Conservation (phyloP, 2,329 filamentous ascomycete genomes). For the Magnaporthiopsis poae region DNA sequence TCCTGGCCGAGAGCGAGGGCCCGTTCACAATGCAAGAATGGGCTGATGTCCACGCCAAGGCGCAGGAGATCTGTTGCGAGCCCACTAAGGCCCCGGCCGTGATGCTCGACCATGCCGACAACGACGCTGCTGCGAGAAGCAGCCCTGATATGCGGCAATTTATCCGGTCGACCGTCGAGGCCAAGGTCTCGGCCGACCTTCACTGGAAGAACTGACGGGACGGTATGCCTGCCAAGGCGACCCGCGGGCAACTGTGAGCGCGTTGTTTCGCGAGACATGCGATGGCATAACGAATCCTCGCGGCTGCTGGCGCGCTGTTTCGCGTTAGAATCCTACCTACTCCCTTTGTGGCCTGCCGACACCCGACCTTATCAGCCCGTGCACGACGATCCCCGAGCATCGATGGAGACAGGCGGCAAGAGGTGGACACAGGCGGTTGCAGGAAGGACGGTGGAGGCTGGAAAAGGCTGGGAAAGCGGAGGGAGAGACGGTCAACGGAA, state of each 20-base stretch:
- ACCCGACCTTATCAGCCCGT: too few relatives aligned
- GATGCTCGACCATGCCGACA: constrained; percentile 31
- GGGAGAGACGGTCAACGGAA: too few relatives aligned
- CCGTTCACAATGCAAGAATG: constrained; percentile 66
- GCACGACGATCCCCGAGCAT: too few relatives aligned
- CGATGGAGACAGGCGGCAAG: too few relatives aligned
- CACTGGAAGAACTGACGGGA: constrained; percentile 42
- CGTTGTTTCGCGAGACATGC: too few relatives aligned
- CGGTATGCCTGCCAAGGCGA: too few relatives aligned
- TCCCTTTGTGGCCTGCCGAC: too few relatives aligned
- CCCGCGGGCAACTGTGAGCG: too few relatives aligned
- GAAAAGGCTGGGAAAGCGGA: too few relatives aligned
- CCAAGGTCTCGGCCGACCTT: constrained; percentile 42
- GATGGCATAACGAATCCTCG: too few relatives aligned
- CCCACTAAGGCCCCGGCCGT: constrained; percentile 17
- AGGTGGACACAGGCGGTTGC: not conserved
- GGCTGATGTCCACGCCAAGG: constrained; percentile 58
- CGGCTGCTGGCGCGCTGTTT: too few relatives aligned
- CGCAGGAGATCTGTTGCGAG: constrained; percentile 54
- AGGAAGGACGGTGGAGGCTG: not conserved
- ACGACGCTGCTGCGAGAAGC: constrained; percentile 34
- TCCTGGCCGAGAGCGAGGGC: constrained; percentile 76
- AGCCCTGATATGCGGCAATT: constrained; percentile 48
- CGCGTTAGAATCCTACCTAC: too few relatives aligned
- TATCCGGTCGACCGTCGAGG: constrained; percentile 50